These are phyloP conservation scores for Iberis pinnata DNA, from an alignment of 345 rosid genomes.

Conservation along the genomic window DNA sequence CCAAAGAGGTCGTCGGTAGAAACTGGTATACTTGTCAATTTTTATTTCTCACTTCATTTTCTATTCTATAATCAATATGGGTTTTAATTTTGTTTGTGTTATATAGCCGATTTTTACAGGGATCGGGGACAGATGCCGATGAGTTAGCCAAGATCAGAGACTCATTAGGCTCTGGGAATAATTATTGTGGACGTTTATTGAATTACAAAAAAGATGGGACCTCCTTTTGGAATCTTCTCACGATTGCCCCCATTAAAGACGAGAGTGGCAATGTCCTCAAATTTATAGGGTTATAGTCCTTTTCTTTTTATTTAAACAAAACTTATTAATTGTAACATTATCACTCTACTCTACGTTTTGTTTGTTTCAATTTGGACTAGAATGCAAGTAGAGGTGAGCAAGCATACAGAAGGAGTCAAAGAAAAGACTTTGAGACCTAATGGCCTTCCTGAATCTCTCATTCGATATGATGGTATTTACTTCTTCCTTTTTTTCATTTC, in stretches of 20 bases:
- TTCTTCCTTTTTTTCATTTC: too few relatives aligned
- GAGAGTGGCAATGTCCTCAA: constrained; percentile 78
- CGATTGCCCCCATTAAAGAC: constrained; percentile 86
- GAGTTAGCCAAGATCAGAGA: constrained; percentile 77
- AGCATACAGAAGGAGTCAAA: constrained; percentile 82
- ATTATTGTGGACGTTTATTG: constrained; percentile 80
- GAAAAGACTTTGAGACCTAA: constrained; percentile 78
- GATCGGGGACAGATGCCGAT: constrained; percentile 81
- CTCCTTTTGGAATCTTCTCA: constrained; percentile 93
- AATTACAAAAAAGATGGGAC: constrained; percentile 94
- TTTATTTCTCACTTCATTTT: too few relatives aligned
- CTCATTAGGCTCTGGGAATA: constrained; percentile 47
- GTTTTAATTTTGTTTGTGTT: background rate
- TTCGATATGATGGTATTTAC: constrained; percentile 78
- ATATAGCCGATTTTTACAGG: constrained; percentile 82
- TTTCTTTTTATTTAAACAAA: too few relatives aligned
- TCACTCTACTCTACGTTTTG: background rate
- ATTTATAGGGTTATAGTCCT: constrained; percentile 81
- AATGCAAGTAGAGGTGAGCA: constrained; percentile 98
- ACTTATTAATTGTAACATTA: too few relatives aligned
- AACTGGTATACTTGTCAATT: constrained; percentile 49
- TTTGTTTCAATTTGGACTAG: constrained; percentile 35
- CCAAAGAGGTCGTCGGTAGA: constrained; percentile 89
- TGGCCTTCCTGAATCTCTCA: constrained; percentile 91
- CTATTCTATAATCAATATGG: too few relatives aligned